A percentile compares a stretch with the other conserved stretches of the same genome.
Conservation (phyloP, 768 basidiomycete species). For the Tricholoma furcatifolium region DNA sequence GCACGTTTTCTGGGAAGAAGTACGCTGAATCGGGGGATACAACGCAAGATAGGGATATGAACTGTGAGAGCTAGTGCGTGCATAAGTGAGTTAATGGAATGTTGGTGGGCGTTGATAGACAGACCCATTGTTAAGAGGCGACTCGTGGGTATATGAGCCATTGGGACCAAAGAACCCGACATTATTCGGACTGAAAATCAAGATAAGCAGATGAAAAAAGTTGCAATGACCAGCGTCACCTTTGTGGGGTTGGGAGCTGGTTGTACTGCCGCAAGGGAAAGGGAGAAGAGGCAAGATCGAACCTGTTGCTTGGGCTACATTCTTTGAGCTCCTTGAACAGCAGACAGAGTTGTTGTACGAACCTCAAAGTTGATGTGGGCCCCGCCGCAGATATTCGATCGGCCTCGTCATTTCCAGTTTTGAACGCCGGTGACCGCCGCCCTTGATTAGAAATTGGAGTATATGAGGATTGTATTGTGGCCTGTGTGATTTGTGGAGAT, state of each 20-base stretch:
- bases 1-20: constrained; percentile 13
- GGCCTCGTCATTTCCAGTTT: constrained; percentile 4
- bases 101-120: neutral
- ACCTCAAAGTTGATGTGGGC: constrained; percentile 12
- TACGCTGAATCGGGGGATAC: constrained; percentile 14
- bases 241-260: constrained; percentile 38
- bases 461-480: neutral
- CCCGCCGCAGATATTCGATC: constrained; percentile 4
- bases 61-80: constrained; percentile 8
- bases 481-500: neutral
- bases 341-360: neutral
- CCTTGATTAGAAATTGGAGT: constrained; percentile 3
- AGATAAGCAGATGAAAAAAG: neutral
- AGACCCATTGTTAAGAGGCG: constrained; percentile 25
- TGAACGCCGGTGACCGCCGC: constrained; percentile 8
- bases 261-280: constrained; percentile 25
- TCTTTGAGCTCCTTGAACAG: neutral
- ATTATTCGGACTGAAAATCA: constrained; percentile 24
- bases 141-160: constrained; percentile 23
- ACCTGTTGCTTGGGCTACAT: constrained; percentile 14
- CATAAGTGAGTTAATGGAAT: neutral
- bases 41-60: constrained; percentile 11
- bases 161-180: constrained; percentile 24
- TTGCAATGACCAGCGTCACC: constrained; percentile 2
- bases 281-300: constrained; percentile 17